Evolutionary conservation across 768 basidiomycete genomes (phyloP), one percentile per base, ranked within the genome.

Genomic region (Amanita jacksonii): DNA sequence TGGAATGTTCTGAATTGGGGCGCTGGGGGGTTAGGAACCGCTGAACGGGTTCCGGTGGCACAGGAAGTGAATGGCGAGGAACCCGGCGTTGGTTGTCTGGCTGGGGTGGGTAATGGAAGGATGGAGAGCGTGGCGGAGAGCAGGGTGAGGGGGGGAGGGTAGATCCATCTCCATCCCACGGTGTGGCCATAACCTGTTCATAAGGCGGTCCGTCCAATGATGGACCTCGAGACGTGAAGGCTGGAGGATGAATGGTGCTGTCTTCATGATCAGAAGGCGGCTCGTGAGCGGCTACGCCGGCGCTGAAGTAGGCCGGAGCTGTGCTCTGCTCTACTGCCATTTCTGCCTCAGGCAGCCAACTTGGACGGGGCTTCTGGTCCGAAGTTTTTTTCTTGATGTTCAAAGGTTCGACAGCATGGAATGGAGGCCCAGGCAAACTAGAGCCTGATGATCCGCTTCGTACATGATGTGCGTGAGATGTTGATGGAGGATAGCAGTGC

Each of bases 141-240:
- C 18, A 58, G 59, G 70, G 72, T 6, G 67, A 63, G 0, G 73
- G 70, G 2, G 72, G 69, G 16, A 59, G 62, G 37, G 43, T 49
- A 18, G 46, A 56, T 25, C 25, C 54, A 52, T 59, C 56, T 12
- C 53, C 57, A 16, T 56, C 54, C 22, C 56, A 48, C 5, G 39
- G 10, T n/a, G 33, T 9, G 30, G 47, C 46, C 5, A 25, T 18
- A n/a, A 28, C 3, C 19, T 36, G 43, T 44, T 44, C 47, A 10
- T 45, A 55, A 20, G 59, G 55, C 24, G 61, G 62, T 0, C 69
- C 71, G 47, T 70, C 65, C 0, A 62, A 51, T 19, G 59, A 8
- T 12, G 41, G 41, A 60, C 54, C 1, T 61, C 43, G 10, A 59
- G 53, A 51, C 68, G 72, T 6, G 66, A 63, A 0, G 71, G 72